Conservation (phyloP, 306 rosid species). For the Phaseolus lunatus region DNA sequence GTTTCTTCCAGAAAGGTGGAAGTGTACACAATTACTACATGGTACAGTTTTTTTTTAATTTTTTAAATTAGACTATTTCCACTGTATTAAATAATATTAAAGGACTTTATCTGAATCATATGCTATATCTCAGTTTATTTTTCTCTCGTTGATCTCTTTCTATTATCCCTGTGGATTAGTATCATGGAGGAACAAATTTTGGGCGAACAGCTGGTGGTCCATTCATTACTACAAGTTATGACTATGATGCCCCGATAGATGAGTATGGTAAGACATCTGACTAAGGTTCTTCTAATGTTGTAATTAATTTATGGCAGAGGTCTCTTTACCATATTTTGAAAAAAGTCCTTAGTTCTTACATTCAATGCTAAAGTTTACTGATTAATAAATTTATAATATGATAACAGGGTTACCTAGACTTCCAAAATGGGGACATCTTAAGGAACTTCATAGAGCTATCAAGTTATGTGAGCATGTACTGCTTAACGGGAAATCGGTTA, state of each 20-base stretch:
- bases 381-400: conserved; percentile 30
- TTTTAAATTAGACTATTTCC: background rate
- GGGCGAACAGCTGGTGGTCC: conserved; percentile 99
- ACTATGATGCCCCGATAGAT: conserved; percentile 94
- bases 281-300: conserved; percentile 16
- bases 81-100: background rate
- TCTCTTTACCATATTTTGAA: background rate
- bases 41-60: conserved; percentile 57
- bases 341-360: background rate
- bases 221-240: conserved; percentile 96
- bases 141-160: conserved; percentile 34
- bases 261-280: conserved; percentile 77
- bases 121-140: conserved; percentile 26
- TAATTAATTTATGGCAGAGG: background rate
- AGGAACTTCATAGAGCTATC: conserved; percentile 88
- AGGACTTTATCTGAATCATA: background rate
- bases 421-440: conserved; percentile 98
- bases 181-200: conserved; percentile 97
- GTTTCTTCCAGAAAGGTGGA: conserved; percentile 97
- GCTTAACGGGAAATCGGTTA: conserved; percentile 65
- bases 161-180: conserved; percentile 53
- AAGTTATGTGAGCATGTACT: conserved; percentile 73
- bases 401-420: conserved; percentile 79
- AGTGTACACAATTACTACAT: conserved; percentile 92
- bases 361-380: conserved; percentile 25